Base-by-base conservation (phyloP, 106 monocot species). In the Narthecium ossifragum region DNA sequence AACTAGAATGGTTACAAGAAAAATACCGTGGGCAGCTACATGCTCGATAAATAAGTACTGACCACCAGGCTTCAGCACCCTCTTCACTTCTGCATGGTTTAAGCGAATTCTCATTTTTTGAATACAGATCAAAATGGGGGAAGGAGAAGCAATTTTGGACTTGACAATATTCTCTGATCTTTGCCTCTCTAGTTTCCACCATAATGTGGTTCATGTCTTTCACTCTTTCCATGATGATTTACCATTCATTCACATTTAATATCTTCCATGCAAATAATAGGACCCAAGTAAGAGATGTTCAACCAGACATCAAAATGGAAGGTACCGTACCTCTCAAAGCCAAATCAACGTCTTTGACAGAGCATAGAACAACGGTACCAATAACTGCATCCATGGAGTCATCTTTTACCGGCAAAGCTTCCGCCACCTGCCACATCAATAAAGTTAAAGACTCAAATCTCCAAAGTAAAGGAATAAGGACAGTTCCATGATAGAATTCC, bases 311-410 rank as follows among this genome's bases (percentile, higher is more conserved):
- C n/a, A n/a, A n/a, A n/a, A n/a, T n/a, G n/a, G n/a, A n/a, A n/a
- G n/a, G n/a, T n/a, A n/a, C n/a, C n/a, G n/a, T 47, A 94, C 89
- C 93, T 80, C 46, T 79, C 17, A 94, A 62, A 39, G 82, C 59
- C 58, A 48, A 22, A 28, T 67, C 56, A 15, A 89, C 68, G 53
- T 94, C 85, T 58, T 70, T 73, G 22, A 94, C 93, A 28, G 93
- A 89, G 65, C 93, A 94, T 26, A 94, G 50, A 34, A 94, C 85
- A 13, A 94, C 71, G 58, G 85, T 94, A 40, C 93, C 89, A 53
- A 94, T 59, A 18, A 94, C 89, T 14, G 73, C 85, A 75, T 94
- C 89, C 72, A 89, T 73, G 2, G 93, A 73, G 73, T 75, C 68
- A 52, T 89, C 93, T 41, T 49, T 41, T 32, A 80, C 51, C 13